A percentile compares a stretch with the other conserved stretches of the same genome.
Evolutionary conservation across 352 stramenopile genomes (phyloP).

Genomic region (Phytophthora palmivora): DNA sequence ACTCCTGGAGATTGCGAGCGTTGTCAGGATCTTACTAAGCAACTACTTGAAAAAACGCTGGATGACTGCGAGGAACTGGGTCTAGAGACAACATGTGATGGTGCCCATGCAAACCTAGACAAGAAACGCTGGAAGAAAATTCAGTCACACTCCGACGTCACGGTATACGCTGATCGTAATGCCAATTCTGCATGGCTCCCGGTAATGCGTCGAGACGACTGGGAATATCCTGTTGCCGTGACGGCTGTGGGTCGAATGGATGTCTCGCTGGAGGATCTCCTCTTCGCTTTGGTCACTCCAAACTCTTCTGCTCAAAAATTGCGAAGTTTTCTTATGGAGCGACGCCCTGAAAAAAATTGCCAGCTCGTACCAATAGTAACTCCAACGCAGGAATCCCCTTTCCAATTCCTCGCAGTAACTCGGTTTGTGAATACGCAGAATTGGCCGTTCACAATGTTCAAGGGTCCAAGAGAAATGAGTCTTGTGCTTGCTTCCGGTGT

Average conservation of each 20-base stretch:
- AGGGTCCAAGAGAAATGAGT: conserved; percentile 29
- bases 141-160: conserved; percentile 31
- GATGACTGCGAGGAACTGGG: conserved; percentile 29
- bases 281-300: conserved; percentile 30
- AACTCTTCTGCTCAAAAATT: conserved; percentile 19
- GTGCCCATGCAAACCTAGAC: conserved; percentile 20
- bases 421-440: conserved; percentile 32
- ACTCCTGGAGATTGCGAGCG: conserved; percentile 23
- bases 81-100: conserved; percentile 11
- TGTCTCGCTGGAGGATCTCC: conserved; percentile 33
- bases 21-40: conserved; percentile 20
- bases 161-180: conserved; percentile 31
- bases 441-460: conserved; percentile 38
- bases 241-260: conserved; percentile 29
- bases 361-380: conserved; percentile 22
- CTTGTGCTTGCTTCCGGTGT: conserved; percentile 23
- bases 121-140: conserved; percentile 38
- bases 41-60: conserved; percentile 29
- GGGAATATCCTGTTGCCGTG: conserved; percentile 30
- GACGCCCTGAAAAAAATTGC: conserved; percentile 28
- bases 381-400: conserved; percentile 18
- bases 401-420: conserved; percentile 27
- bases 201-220: conserved; percentile 27
- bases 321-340: conserved; percentile 35
- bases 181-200: conserved; percentile 30